Base-by-base conservation (phyloP, 1,284 basidiomycete species). In the Ceratobasidium sp. region DNA sequence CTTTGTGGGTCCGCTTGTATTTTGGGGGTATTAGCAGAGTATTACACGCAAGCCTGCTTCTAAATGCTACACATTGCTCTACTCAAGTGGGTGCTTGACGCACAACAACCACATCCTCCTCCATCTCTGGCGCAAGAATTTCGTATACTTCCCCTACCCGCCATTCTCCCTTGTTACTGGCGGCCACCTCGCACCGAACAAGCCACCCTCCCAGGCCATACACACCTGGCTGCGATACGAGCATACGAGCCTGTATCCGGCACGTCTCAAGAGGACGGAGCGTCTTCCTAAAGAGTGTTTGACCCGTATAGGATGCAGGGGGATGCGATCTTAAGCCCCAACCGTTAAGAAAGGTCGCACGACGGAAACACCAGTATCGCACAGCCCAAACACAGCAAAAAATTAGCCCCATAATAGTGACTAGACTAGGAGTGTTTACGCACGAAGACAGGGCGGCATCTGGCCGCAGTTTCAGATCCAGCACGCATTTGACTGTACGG, bases 181-280 rank as follows among this genome's bases (percentile, higher is more conserved):
- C 70, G 49, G 70, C 70, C 52, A 73, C 46, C 49, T 73, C 70
- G n/a, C 57, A 73, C 17, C 54, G 57, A 37, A 64, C 70, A n/a
- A 25, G 25, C 92, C 93, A 94, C 1, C 88, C 86, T 59, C 86
- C 86, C 7, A 93, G 82, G 5, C 85, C 84, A 81, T 92, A 94
- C 52, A 85, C 86, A n/a, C 92, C 93, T 40, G 92, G 89, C 59
- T 86, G 86, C 8, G 86, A 84, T n/a, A 88, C 85, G 85, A 88
- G 90, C 7, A 94, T 82, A 69, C 85, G 88, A 6, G 88, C 86
- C 43, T 84, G 82, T 43, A 92, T 77, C 0, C 81, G 84, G 29
- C 81, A 82, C 7, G 84, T 82, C 78, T 88, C 84, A 15, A 85
- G 84, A n/a, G 91, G 90, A 40, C 82, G 77, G 32, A 94, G 83